phyloP scores from a whole-genome alignment of 179 eudicot genomes.

The Actinidia polygama region DNA sequence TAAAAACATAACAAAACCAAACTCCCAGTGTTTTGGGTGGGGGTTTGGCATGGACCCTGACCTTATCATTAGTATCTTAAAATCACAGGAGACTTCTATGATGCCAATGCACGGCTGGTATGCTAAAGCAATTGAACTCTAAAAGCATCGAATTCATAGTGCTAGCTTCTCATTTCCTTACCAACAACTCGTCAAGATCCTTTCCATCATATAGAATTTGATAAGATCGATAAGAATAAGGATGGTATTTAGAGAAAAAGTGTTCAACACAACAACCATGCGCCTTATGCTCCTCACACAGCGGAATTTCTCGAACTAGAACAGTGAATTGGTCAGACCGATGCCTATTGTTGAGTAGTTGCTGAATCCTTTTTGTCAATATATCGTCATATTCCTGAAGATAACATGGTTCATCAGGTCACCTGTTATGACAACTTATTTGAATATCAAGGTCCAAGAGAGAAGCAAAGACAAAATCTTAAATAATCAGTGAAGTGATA shows the following conservation, averaged over 20 bases:
- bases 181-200: conserved; percentile 62
- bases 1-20: not conserved
- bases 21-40: not conserved
- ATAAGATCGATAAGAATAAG: conserved; percentile 61
- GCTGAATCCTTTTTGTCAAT: conserved; percentile 59
- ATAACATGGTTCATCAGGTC: conserved; percentile 34
- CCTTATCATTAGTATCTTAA: not conserved
- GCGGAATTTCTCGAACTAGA: conserved; percentile 84
- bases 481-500: not conserved
- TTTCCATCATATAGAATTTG: conserved; percentile 78
- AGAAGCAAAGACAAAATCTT: not conserved
- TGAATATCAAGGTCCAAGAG: conserved; percentile 13
- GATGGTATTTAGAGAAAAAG: conserved; percentile 80
- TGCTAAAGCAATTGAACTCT: not conserved
- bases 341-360: conserved; percentile 58
- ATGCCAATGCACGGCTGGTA: not conserved
- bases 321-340: conserved; percentile 80
- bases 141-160: conserved; percentile 2
- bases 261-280: conserved; percentile 73
- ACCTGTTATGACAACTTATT: conserved; percentile 30
- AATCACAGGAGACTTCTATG: not conserved
- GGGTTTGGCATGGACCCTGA: not conserved
- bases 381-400: conserved; percentile 72
- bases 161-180: conserved; percentile 34
- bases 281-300: conserved; percentile 69